Percentiles rank a stretch among this genome's conserved stretches.
These are phyloP conservation scores for Leccinum pachyderme DNA, from an alignment of 1,284 basidiomycete species.

Conservation along the genomic window DNA sequence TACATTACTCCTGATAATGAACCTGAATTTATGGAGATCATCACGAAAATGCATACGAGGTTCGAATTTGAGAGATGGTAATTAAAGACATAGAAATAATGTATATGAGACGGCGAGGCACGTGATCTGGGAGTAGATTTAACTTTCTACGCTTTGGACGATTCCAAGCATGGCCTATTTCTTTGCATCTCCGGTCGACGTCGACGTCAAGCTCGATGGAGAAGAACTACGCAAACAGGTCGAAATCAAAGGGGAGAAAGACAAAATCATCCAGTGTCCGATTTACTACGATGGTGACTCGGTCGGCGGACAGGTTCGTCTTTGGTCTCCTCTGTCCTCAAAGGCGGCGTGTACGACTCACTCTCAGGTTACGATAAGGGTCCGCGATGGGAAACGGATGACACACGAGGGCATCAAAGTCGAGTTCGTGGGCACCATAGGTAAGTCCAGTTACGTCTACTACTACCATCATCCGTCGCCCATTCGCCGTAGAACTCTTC, in stretches of 20 bases:
- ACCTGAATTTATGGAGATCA: slow-evolving; percentile 68
- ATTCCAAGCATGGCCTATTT: slow-evolving; percentile 67
- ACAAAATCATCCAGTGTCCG: slow-evolving; percentile 79
- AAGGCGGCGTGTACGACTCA: slow-evolving; percentile 6
- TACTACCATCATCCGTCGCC: background rate
- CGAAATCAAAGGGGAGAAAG: slow-evolving; percentile 75
- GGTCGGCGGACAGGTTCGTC: slow-evolving; percentile 78
- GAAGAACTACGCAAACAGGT: slow-evolving; percentile 85
- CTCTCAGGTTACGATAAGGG: slow-evolving; percentile 77
- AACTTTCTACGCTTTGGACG: too few relatives aligned
- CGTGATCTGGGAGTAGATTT: background rate
- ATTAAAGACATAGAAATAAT: background rate
- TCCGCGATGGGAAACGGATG: slow-evolving; percentile 93
- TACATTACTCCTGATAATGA: slow-evolving; percentile 78
- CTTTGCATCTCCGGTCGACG: slow-evolving; percentile 88
- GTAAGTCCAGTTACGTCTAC: slow-evolving; percentile 43
- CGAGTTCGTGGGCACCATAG: slow-evolving; percentile 96
- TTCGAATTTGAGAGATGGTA: slow-evolving; percentile 65
- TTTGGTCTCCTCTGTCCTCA: slow-evolving; percentile 29
- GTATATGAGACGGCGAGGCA: background rate
- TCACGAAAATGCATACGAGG: slow-evolving; percentile 67
- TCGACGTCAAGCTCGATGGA: slow-evolving; percentile 85
- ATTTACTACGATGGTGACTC: slow-evolving; percentile 96
- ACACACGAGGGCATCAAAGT: slow-evolving; percentile 97
- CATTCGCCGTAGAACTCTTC: slow-evolving; percentile 67